These are phyloP conservation scores for Pseudogymnoascus sp. DNA, from an alignment of 2,329 filamentous ascomycete species.

Conservation along the genomic window DNA sequence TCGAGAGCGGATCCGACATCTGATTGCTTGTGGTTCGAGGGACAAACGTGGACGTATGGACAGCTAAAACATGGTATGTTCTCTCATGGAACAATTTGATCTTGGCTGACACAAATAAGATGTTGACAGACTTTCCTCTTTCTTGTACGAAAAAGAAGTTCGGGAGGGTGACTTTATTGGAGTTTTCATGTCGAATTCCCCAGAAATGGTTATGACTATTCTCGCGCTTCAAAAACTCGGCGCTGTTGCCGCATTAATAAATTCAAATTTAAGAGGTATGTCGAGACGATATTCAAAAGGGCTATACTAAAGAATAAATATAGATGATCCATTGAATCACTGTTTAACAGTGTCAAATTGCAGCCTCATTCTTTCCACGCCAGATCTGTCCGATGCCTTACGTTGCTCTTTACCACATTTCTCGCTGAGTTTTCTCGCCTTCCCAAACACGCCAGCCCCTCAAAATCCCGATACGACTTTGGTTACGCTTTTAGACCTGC, in stretches of 20 bases:
- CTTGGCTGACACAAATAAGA: slow-evolving; percentile 26
- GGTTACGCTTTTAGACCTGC: slow-evolving; percentile 16
- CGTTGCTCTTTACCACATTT: slow-evolving; percentile 27
- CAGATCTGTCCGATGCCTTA: slow-evolving; percentile 34
- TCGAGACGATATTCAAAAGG: neutral
- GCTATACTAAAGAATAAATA: neutral
- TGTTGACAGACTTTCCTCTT: slow-evolving; percentile 36
- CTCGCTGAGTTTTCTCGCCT: slow-evolving; percentile 33
- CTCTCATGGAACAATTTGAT: neutral
- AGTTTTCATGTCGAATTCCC: slow-evolving; percentile 41
- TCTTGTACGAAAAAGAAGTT: slow-evolving; percentile 33
- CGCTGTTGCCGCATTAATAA: slow-evolving; percentile 38
- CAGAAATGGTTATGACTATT: slow-evolving; percentile 39
- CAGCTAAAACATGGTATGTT: slow-evolving; percentile 35
- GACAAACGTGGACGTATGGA: slow-evolving; percentile 39
- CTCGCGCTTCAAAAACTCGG: slow-evolving; percentile 40
- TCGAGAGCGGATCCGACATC: slow-evolving; percentile 32
- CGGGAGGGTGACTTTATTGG: slow-evolving; percentile 35
- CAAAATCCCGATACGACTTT: slow-evolving; percentile 11
- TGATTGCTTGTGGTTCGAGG: slow-evolving; percentile 42
- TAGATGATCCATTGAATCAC: slow-evolving; percentile 38
- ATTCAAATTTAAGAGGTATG: slow-evolving; percentile 39
- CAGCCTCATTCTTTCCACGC: slow-evolving; percentile 36
- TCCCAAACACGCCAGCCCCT: slow-evolving; percentile 19
- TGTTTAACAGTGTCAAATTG: slow-evolving; percentile 37